Evolutionary conservation across 1,139 yeast species (phyloP), one percentile per base, ranked within the genome.

Genomic region (Wickerhamomyces sp.): DNA sequence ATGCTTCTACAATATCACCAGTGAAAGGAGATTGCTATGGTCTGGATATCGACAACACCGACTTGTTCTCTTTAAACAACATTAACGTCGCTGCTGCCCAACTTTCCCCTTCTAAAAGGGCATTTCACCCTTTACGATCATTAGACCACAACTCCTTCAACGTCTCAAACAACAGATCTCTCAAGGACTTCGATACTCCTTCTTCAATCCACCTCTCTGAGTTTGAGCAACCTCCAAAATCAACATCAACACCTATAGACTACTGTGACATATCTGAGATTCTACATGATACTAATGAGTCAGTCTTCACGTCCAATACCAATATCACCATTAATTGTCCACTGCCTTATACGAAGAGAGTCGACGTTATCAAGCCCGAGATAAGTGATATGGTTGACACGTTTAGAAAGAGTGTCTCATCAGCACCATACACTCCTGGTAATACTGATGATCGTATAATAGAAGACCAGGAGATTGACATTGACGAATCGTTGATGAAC

Each of bases 241-340:
- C 63, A 3, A 61, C 67, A 1, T 63, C 68, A 3, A 63, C 68
- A 2, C 68, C 68, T n/a, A n/a, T n/a, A n/a, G n/a, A n/a, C n/a
- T n/a, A n/a, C n/a, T n/a, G n/a, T n/a, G n/a, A n/a, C n/a, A n/a
- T n/a, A n/a, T 13, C 15, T 4, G n/a, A 16, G n/a, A 13, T 25
- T n/a, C 10, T 30, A 10, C 33, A 35, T 22, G 38, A 29, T 14
- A 15, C 35, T 12, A 31, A 24, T 18, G 37, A 28, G 6, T 37
- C 40, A 10, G 4, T 29, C 2, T 7, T 8, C 13, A 25, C 37
- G 3, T 28, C 20, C n/a, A 34, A 33, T 20, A n/a, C 20, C n/a
- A 34, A 33, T 20, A n/a, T 28, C 7, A 6, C 36, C 9, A 14
- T 16, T 9, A 12, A 28, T 3, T 37, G 45, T 27, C 47, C 47